Evolutionary conservation across 352 stramenopile species (phyloP).

Genomic region (Pythium plurisporium): DNA sequence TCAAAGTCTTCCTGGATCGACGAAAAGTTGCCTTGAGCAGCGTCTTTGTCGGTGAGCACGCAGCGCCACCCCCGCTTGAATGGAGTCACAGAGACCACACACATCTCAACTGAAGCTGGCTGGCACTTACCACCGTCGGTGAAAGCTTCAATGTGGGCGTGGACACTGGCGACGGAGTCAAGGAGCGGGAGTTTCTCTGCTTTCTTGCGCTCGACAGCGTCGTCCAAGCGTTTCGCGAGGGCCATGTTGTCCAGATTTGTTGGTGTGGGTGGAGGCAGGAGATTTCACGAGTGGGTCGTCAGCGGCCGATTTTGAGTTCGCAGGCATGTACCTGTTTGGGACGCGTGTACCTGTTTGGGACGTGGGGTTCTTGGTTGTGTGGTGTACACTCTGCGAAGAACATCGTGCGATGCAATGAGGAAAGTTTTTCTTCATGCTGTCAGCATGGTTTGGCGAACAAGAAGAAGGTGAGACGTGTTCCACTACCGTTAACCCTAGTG

Average conservation of each 20-base stretch:
- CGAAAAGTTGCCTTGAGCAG: background rate
- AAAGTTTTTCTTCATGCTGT: too few relatives aligned
- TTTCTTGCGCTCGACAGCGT: conserved; percentile 1
- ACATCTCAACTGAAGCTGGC: background rate
- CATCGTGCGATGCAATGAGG: too few relatives aligned
- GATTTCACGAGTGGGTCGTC: background rate
- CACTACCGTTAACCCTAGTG: background rate
- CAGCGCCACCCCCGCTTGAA: conserved; percentile 1
- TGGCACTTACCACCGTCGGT: too few relatives aligned
- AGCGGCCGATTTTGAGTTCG: too few relatives aligned
- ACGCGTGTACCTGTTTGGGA: too few relatives aligned
- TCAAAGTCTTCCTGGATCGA: background rate
- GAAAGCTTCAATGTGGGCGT: too few relatives aligned
- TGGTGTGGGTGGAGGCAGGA: background rate
- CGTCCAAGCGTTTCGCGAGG: background rate
- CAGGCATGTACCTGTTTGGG: too few relatives aligned
- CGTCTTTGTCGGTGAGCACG: background rate
- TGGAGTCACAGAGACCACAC: background rate
- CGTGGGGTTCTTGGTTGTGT: background rate
- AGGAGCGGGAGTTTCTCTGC: background rate
- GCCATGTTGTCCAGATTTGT: background rate
- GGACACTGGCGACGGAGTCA: background rate
- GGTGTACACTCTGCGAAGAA: background rate
- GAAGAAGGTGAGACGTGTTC: background rate
- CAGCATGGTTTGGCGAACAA: too few relatives aligned